Percentiles rank a stretch among this genome's conserved stretches.
phyloP scores from a whole-genome alignment of 768 basidiomycete genomes.

The Calocybe gangraenosa region DNA sequence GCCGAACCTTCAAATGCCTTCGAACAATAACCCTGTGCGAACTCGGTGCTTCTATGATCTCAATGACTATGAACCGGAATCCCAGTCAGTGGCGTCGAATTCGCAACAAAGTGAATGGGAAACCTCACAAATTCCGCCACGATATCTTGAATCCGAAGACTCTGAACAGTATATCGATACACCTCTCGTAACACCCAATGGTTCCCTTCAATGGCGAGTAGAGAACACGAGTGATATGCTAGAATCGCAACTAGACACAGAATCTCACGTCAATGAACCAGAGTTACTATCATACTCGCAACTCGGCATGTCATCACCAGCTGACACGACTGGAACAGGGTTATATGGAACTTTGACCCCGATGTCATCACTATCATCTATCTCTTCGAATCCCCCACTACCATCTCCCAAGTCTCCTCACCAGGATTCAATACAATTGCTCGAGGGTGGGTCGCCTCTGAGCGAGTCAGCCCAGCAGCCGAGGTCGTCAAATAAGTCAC shows the following conservation, averaged over 20 bases:
- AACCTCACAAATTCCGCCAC: slow-evolving; percentile 25
- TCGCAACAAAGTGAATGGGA: slow-evolving; percentile 21
- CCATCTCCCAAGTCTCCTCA: slow-evolving; percentile 5
- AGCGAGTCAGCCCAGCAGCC: slow-evolving; percentile 2
- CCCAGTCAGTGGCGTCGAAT: slow-evolving; percentile 3
- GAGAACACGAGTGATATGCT: slow-evolving; percentile 28
- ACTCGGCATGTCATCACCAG: slow-evolving; percentile 25
- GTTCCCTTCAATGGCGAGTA: slow-evolving; percentile 42
- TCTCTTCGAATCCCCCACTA: slow-evolving; percentile 13
- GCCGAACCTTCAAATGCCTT: slow-evolving; percentile 20
- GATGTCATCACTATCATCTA: slow-evolving; percentile 17
- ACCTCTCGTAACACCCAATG: slow-evolving; percentile 51
- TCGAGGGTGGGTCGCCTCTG: slow-evolving; percentile 3
- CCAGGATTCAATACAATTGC: background rate
- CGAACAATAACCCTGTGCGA: slow-evolving; percentile 14
- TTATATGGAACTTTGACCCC: slow-evolving; percentile 11
- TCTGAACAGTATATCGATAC: slow-evolving; percentile 45
- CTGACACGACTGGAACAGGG: slow-evolving; percentile 11
- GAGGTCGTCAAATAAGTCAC: slow-evolving; percentile 15
- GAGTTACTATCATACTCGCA: slow-evolving; percentile 34
- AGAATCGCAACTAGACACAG: slow-evolving; percentile 32
- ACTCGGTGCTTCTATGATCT: slow-evolving; percentile 23
- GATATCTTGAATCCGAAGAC: slow-evolving; percentile 36
- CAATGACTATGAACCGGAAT: slow-evolving; percentile 15
- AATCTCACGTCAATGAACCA: slow-evolving; percentile 22